Evolutionary conservation across 1,284 basidiomycete genomes (phyloP), one percentile per base, ranked within the genome.

Genomic region (Rhodotorula glutinis): DNA sequence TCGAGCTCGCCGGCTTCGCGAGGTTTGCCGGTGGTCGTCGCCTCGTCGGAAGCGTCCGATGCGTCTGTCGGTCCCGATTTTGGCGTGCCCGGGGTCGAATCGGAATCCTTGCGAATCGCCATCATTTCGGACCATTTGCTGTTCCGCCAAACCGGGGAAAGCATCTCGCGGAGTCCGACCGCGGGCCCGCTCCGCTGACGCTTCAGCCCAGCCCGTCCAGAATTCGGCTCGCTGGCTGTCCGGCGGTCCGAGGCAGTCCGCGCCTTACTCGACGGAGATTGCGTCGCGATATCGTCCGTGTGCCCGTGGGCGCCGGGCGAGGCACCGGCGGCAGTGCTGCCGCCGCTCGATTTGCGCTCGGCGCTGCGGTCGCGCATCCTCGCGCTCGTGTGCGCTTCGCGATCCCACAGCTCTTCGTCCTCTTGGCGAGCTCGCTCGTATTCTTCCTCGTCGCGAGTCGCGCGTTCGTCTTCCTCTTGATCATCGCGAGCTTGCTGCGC

Each of bases 141-240:
- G 59, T 68, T 68, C 19, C 53, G 53, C 58, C 57, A 68, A 2
- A 47, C 51, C 4, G 66, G 66, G 19, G 47, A 61, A 38, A 68
- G 52, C n/a, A 68, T 41, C 14, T 58, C 57, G 21, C 17, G 29
- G 1, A 61, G 44, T 7, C 54, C 55, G 41, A 61, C 60, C 60
- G n/a, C 25, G 7, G 30, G 33, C 11, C 11, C 53, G 53, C 30
- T 38, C 16, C 53, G 33, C 21, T 30, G 53, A 17, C 5, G 23
- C 53, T 11, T 13, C 53, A 27, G 17, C 14, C 19, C 1, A 9
- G 17, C 27, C 16, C 30, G 27, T 4, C 13, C 11, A 10, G 19
- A 10, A 21, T 21, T 11, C 2, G 21, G 21, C 23, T 47, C n/a
- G n/a, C 46, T 47, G 23, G 46, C 19, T 4, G 19, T 47, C 19